Conservation (phyloP, 345 rosid genomes). For the Raphanus raphanistrum region DNA sequence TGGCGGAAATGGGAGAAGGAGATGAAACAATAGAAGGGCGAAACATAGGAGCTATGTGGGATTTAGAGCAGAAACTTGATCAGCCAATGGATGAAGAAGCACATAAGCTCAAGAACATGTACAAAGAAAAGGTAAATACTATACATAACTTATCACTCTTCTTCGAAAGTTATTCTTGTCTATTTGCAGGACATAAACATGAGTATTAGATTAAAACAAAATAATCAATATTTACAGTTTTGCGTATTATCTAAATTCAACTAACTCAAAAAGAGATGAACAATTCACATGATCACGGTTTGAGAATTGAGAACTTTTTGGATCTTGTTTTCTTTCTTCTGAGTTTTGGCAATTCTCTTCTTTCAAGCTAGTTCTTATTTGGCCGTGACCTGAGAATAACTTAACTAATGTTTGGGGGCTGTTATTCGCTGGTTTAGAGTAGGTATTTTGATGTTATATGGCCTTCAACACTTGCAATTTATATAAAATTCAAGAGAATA, state of each 20-base stretch:
- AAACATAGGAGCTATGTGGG: conserved; percentile 85
- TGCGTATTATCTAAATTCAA: neutral
- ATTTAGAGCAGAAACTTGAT: conserved; percentile 86
- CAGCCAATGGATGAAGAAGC: conserved; percentile 99
- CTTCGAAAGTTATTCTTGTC: neutral
- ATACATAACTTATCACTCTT: neutral
- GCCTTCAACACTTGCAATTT: neutral
- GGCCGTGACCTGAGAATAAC: neutral
- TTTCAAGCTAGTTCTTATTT: neutral
- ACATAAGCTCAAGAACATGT: conserved; percentile 66
- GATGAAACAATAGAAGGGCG: conserved; percentile 51
- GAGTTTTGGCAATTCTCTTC: neutral
- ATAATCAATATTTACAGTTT: neutral
- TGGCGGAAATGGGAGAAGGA: conserved; percentile 55
- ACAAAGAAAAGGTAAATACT: conserved; percentile 66
- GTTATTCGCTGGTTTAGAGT: neutral
- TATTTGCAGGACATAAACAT: neutral
- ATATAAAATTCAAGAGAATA: neutral
- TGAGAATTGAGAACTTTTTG: neutral
- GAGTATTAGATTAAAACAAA: neutral
- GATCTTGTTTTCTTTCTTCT: neutral
- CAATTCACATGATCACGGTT: neutral
- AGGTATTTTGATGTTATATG: neutral
- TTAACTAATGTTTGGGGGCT: neutral
- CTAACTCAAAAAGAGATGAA: neutral